Conservation (phyloP, 2,329 filamentous ascomycete species). For the Ascochyta clinopodiicola region DNA sequence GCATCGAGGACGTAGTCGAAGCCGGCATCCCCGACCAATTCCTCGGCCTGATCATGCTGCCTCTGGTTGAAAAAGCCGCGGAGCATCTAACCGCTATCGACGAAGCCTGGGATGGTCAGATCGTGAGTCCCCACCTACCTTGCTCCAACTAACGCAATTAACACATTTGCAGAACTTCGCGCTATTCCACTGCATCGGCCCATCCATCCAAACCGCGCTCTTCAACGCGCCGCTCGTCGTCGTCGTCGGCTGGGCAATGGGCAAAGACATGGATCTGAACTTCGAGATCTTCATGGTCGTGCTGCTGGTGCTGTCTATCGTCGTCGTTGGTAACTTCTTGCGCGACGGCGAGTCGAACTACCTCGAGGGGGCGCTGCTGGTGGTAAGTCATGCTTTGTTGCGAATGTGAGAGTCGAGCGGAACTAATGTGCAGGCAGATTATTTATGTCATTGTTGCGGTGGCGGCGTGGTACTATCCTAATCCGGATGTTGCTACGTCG, state of each 20-base stretch:
- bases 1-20: conserved; percentile 71
- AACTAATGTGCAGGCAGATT: conserved; percentile 45
- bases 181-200: conserved; percentile 82
- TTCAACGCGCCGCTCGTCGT: conserved; percentile 86
- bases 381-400: conserved; percentile 49
- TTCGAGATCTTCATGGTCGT: conserved; percentile 89
- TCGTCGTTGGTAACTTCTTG: conserved; percentile 87
- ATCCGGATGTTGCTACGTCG: conserved; percentile 50
- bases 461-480: conserved; percentile 67
- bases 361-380: conserved; percentile 81
- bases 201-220: conserved; percentile 87
- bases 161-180: conserved; percentile 82
- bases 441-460: conserved; percentile 69
- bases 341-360: conserved; percentile 91
- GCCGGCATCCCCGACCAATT: conserved; percentile 59
- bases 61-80: conserved; percentile 84
- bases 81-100: conserved; percentile 85
- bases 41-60: conserved; percentile 76
- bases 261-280: conserved; percentile 75
- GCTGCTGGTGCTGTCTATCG: conserved; percentile 79
- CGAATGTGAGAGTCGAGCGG: too few species aligned
- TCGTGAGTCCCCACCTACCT: conserved; percentile 48
- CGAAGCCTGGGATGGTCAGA: conserved; percentile 82
- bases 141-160: too few species aligned
- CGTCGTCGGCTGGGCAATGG: conserved; percentile 80